Evolutionary conservation across 1,139 yeast genomes (phyloP), one percentile per base, ranked within the genome.

Genomic region (Geotrichum aggregatum): DNA sequence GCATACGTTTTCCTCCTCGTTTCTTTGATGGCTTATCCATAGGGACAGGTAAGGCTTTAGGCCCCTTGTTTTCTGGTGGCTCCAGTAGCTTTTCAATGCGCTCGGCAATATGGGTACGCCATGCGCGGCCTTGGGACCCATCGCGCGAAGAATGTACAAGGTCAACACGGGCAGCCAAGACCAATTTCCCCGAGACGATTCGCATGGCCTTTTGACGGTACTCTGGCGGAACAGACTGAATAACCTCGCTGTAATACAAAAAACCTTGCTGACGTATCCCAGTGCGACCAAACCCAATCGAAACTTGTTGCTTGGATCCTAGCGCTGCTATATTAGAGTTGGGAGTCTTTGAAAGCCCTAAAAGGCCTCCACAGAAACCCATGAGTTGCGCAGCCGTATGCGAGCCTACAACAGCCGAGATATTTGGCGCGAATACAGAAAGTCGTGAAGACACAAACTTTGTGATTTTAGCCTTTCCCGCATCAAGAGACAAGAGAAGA

Each of bases 151-250:
- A 41, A 28, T 68, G 68, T 1, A 78, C 69, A 28, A 75, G 66
- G 65, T 92, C 99, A 3, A 91, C 76, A 55, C 98, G 74, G 0
- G 98, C 91, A 0, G 97, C 95, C 10, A 94, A 70, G 0, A 87
- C 77, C 1, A 87, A 72, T 63, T 91, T 92, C 0, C 87, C 96
- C 49, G 96, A 79, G 0, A 87, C 71, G 56, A 88, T 83, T 54
- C 97, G 72, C 74, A 88, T 75, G 2, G 91, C 95, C 59, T 84
- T 85, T 53, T 79, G 78, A 49, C 82, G 76, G 16, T 78, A 69
- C 45, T 80, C 84, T 1, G 77, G 76, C 0, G 95, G 84, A 14
- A 75, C 70, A 1, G 65, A 61, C 44, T 66, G 70, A 3, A 76
- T 63, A 16, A 74, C 48, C 1, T 66, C 66, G 22, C 71, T 66